These are phyloP conservation scores for Stellera chamaejasme DNA, from an alignment of 345 rosid species.

Conservation along the genomic window DNA sequence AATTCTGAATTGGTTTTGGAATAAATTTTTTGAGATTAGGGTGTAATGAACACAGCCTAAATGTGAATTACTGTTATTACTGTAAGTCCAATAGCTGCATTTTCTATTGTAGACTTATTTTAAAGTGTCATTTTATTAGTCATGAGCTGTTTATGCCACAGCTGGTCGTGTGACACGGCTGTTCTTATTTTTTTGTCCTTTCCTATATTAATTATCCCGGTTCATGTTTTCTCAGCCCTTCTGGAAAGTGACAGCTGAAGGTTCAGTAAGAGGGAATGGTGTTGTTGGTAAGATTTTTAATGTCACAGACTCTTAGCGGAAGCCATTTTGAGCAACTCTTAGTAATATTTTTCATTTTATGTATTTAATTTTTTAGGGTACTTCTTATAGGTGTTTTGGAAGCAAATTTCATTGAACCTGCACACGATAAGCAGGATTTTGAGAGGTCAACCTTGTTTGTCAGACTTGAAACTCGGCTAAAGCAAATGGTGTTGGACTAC, in stretches of 20 bases:
- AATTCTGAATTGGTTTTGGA: too few species aligned
- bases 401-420: conserved; percentile 93
- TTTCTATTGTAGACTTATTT: too few species aligned
- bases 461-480: conserved; percentile 68
- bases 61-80: too few species aligned
- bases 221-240: conserved; percentile 55
- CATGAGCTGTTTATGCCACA: too few species aligned
- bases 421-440: conserved; percentile 95
- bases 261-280: conserved; percentile 46
- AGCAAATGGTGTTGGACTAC: conserved; percentile 51
- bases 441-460: conserved; percentile 81
- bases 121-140: too few species aligned
- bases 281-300: conserved; percentile 57
- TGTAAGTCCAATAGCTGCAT: too few species aligned
- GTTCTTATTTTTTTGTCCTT: background rate
- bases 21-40: too few species aligned
- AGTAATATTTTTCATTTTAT: conserved; percentile 15
- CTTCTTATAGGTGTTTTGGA: conserved; percentile 72
- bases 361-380: background rate
- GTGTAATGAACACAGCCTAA: too few species aligned
- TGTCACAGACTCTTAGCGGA: conserved; percentile 12
- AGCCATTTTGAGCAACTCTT: conserved; percentile 8
- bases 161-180: background rate
- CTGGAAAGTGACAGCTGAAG: conserved; percentile 73
- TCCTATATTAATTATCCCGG: background rate